Conservation (phyloP, 768 basidiomycete species). For the Rhizopogon vulgaris region DNA sequence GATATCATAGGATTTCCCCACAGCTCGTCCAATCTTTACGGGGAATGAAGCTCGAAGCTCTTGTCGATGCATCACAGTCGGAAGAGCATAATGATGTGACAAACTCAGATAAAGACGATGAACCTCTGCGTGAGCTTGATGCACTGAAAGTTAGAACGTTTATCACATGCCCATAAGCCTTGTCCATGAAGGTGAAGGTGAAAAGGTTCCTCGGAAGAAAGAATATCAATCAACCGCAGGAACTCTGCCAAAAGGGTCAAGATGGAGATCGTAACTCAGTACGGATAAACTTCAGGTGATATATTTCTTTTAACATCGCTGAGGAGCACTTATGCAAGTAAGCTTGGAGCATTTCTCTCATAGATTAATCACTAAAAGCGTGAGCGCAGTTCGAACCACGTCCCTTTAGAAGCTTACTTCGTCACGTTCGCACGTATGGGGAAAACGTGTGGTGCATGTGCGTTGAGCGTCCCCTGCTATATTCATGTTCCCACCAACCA, state of each 20-base stretch:
- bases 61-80: not conserved
- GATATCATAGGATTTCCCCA: not conserved
- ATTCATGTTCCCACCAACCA: not conserved
- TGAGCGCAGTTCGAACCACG: not conserved
- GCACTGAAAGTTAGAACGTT: not conserved
- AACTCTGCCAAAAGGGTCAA: slow-evolving; percentile 10
- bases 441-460: not conserved
- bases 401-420: not conserved
- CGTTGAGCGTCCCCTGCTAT: not conserved
- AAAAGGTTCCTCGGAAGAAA: slow-evolving; percentile 1
- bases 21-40: not conserved
- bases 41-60: slow-evolving; percentile 1
- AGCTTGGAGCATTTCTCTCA: not conserved
- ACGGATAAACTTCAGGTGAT: too few species aligned
- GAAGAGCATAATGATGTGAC: not conserved
- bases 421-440: not conserved
- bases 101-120: not conserved
- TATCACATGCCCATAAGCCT: slow-evolving; percentile 12
- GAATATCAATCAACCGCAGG: slow-evolving; percentile 1
- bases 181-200: not conserved
- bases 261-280: not conserved
- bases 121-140: not conserved
- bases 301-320: slow-evolving; percentile 8
- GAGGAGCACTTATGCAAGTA: slow-evolving; percentile 4
- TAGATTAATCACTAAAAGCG: not conserved